Conservation (phyloP, 2,329 filamentous ascomycete genomes). For the Elsinoe arachidis region DNA sequence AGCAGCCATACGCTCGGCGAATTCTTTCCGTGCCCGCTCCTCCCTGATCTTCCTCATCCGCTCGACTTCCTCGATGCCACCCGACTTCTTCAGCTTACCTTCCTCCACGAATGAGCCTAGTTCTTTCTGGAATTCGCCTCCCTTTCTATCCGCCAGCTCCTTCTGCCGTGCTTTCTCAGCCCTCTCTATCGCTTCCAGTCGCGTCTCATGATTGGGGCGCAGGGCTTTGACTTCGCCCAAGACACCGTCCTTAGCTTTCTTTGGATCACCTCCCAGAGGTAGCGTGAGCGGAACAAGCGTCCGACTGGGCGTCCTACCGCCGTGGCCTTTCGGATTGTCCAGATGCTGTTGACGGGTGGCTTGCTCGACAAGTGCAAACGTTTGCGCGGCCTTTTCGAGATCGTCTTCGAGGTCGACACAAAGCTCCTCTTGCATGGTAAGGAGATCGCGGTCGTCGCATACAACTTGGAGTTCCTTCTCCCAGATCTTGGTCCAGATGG, state of each 20-base stretch:
- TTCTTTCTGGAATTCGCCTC: conserved; percentile 76
- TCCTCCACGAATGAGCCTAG: conserved; percentile 77
- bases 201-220: conserved; percentile 86
- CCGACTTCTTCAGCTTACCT: conserved; percentile 89
- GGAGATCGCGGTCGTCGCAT: conserved; percentile 87
- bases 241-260: conserved; percentile 79
- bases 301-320: conserved; percentile 12
- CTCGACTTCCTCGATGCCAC: conserved; percentile 90
- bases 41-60: conserved; percentile 75
- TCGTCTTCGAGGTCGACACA: conserved; percentile 88
- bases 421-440: conserved; percentile 93
- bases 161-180: conserved; percentile 85
- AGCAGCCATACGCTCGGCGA: conserved; percentile 46
- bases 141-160: conserved; percentile 68
- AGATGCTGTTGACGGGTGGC: conserved; percentile 93
- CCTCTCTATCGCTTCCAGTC: conserved; percentile 92
- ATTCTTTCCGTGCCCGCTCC: conserved; percentile 74
- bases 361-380: conserved; percentile 90
- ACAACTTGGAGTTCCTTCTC: conserved; percentile 94
- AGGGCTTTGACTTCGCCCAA: conserved; percentile 88
- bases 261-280: conserved; percentile 53
- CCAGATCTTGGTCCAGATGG: conserved; percentile 98
- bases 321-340: conserved; percentile 46
- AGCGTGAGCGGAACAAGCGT: conserved; percentile 26
- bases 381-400: conserved; percentile 86